These are phyloP conservation scores for Neoarthrinium moseri DNA, from an alignment of 2,329 filamentous ascomycete species.

Conservation along the genomic window DNA sequence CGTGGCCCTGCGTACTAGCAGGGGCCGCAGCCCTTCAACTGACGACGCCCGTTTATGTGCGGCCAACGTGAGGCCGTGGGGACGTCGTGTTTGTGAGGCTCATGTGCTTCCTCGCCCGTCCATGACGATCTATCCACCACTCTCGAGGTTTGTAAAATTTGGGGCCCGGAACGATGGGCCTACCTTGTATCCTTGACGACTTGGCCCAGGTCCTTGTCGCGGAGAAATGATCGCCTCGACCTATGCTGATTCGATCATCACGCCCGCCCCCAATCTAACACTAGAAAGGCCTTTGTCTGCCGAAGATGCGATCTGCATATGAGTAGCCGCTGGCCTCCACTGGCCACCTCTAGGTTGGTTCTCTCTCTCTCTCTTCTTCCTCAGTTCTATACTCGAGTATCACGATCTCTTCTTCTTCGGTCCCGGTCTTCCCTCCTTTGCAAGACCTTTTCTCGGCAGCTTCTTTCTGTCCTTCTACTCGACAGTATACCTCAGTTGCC, in stretches of 20 bases:
- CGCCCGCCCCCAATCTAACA: no score
- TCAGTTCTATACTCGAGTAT: conserved; percentile 4
- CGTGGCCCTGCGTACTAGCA: no score
- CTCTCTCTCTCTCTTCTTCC: neutral
- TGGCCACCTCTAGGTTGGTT: neutral
- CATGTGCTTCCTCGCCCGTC: no score
- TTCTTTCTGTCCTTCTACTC: neutral
- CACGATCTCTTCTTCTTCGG: neutral
- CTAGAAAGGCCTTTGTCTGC: no score
- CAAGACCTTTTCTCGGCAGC: conserved; percentile 3
- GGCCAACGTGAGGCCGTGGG: neutral
- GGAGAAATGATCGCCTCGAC: neutral
- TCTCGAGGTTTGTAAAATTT: no score
- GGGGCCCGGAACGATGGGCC: no score
- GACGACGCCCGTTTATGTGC: conserved; percentile 6
- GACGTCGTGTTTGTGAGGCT: conserved; percentile 2
- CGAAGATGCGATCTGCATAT: no score
- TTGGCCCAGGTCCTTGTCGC: neutral
- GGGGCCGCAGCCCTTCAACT: conserved; percentile 1
- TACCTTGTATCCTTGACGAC: no score
- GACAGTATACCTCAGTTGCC: neutral
- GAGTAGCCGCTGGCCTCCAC: neutral
- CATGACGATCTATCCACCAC: no score
- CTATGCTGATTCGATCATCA: no score
- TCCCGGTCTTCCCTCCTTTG: conserved; percentile 1